phyloP scores from a whole-genome alignment of 164 flowering plant genomes.

The Aristolochia fimbriata region DNA sequence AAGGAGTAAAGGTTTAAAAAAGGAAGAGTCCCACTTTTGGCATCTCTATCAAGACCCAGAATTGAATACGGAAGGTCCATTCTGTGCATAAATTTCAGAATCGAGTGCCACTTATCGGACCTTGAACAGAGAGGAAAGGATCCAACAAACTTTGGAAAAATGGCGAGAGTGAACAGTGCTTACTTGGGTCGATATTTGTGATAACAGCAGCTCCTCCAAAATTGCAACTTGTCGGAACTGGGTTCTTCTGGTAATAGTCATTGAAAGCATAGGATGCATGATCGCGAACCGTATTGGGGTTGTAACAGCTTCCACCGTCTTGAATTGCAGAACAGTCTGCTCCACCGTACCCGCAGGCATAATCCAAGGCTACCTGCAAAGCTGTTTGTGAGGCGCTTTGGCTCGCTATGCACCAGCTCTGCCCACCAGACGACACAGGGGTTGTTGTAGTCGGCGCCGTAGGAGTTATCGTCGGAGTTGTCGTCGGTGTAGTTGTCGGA shows the following conservation, averaged over 20 bases:
- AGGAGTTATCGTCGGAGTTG: constrained; percentile 3
- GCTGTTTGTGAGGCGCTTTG: constrained; percentile 50
- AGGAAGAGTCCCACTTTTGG: too few relatives aligned
- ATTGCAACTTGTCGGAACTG: constrained; percentile 68
- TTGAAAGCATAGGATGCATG: constrained; percentile 93
- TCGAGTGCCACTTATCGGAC: neutral
- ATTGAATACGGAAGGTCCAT: neutral
- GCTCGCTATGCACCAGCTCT: constrained; percentile 76
- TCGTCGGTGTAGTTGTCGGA: constrained; percentile 2
- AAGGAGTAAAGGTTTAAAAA: too few relatives aligned
- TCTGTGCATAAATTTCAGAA: neutral
- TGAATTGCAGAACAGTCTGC: constrained; percentile 74
- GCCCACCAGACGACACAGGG: constrained; percentile 22
- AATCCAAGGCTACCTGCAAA: constrained; percentile 73
- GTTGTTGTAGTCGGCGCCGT: constrained; percentile 17
- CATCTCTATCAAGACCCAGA: neutral
- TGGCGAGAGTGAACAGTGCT: constrained; percentile 12
- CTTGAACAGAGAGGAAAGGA: neutral
- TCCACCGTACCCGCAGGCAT: constrained; percentile 83
- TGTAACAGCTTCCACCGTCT: constrained; percentile 55
- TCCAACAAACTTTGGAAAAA: neutral
- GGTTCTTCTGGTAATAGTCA: constrained; percentile 70
- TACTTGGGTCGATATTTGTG: constrained; percentile 72
- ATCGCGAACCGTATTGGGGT: constrained; percentile 46
- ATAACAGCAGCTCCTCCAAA: constrained; percentile 77